Percentiles rank a stretch among this genome's conserved stretches.
These are phyloP conservation scores for Adansonia rubrostipa DNA, from an alignment of 441 rosid species.

Conservation along the genomic window DNA sequence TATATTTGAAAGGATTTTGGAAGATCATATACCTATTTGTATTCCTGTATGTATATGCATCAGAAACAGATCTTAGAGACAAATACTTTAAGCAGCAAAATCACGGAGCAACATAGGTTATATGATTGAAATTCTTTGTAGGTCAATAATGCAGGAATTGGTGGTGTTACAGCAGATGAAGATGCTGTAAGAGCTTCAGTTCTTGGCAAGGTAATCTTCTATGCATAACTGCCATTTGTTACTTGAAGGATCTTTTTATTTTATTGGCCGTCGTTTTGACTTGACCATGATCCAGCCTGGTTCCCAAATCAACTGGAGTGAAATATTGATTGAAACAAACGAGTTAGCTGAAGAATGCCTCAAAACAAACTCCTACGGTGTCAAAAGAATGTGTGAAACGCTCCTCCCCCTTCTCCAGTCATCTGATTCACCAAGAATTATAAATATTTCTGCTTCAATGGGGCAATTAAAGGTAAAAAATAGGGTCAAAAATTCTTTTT, in stretches of 20 bases:
- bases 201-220: constrained; percentile 34
- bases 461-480: constrained; percentile 52
- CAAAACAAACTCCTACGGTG: constrained; percentile 57
- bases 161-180: constrained; percentile 21
- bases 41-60: too few species aligned
- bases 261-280: neutral
- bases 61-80: too few species aligned
- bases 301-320: constrained; percentile 31
- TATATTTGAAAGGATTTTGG: too few species aligned
- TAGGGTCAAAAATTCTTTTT: neutral
- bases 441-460: constrained; percentile 48
- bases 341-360: constrained; percentile 51
- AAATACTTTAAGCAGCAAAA: too few species aligned
- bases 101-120: too few species aligned
- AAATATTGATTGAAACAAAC: constrained; percentile 39
- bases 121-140: neutral
- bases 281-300: constrained; percentile 31
- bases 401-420: constrained; percentile 53
- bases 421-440: constrained; percentile 56
- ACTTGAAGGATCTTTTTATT: neutral
- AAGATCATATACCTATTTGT: too few species aligned
- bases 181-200: constrained; percentile 19
- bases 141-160: constrained; percentile 47
- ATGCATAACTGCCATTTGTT: too few species aligned
- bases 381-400: constrained; percentile 54